Percentiles rank a stretch among this genome's conserved stretches.
These are phyloP conservation scores for Prunus mongolica DNA, from an alignment of 306 rosid species.

Conservation along the genomic window DNA sequence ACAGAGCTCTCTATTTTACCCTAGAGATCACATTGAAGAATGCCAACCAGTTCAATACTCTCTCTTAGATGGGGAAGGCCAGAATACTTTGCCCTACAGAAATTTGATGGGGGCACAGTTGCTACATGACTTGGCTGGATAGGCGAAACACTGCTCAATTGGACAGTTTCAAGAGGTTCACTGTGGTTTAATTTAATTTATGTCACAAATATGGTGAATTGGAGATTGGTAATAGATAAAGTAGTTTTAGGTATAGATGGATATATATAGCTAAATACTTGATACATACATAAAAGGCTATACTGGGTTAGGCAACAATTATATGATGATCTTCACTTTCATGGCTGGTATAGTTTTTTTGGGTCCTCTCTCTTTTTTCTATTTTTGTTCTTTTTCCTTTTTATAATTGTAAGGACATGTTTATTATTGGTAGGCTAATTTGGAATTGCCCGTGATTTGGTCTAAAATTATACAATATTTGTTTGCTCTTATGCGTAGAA, in stretches of 20 bases:
- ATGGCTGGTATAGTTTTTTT: constrained; percentile 7
- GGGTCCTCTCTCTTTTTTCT: not conserved
- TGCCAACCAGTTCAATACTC: constrained; percentile 71
- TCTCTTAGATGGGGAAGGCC: constrained; percentile 58
- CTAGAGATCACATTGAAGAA: constrained; percentile 70
- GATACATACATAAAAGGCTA: constrained; percentile 34
- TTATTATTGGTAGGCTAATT: constrained; percentile 18
- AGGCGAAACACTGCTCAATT: not conserved
- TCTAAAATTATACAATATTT: constrained; percentile 23
- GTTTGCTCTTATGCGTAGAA: not conserved
- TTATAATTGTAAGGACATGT: constrained; percentile 26
- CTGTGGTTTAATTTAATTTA: not conserved
- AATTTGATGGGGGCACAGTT: constrained; percentile 82
- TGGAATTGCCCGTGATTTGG: constrained; percentile 15
- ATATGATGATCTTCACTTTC: not conserved
- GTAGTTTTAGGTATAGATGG: constrained; percentile 17
- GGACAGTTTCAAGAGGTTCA: not conserved
- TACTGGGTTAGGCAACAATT: constrained; percentile 23
- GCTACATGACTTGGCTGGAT: constrained; percentile 73
- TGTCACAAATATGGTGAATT: not conserved
- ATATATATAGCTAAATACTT: constrained; percentile 14
- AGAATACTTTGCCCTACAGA: constrained; percentile 63
- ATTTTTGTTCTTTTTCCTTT: not conserved
- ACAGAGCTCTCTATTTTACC: constrained; percentile 58
- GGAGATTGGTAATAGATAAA: not conserved